phyloP scores from a whole-genome alignment of 306 rosid genomes.

The Lathyrus aphaca region DNA sequence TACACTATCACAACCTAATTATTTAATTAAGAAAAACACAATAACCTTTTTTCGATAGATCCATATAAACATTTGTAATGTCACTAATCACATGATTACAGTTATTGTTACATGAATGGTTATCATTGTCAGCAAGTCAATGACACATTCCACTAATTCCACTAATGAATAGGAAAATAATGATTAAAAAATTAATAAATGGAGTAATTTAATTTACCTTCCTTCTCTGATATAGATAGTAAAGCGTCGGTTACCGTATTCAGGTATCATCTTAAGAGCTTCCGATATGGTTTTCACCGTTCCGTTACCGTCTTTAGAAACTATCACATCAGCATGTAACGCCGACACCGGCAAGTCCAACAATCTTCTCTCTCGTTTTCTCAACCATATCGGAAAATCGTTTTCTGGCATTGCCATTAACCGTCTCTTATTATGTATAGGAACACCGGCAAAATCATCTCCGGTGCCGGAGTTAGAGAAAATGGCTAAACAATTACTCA shows the following conservation, averaged over 20 bases:
- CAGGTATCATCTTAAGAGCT: conserved; percentile 80
- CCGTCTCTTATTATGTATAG: conserved; percentile 65
- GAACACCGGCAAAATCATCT: conserved; percentile 79
- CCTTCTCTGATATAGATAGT: conserved; percentile 86
- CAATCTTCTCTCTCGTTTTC: conserved; percentile 60
- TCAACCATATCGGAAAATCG: conserved; percentile 74
- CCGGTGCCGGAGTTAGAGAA: conserved; percentile 46
- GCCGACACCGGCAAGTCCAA: conserved; percentile 55
- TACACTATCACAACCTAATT: not conserved
- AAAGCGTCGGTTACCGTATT: conserved; percentile 55
- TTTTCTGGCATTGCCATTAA: conserved; percentile 50
- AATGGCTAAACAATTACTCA: conserved; percentile 83
- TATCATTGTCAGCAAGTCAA: conserved; percentile 42
- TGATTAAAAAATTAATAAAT: not conserved
- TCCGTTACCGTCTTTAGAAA: conserved; percentile 74
- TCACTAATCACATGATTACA: conserved; percentile 40
- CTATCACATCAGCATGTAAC: conserved; percentile 72
- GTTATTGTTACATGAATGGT: conserved; percentile 29
- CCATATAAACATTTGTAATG: not conserved
- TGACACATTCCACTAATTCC: conserved; percentile 23
- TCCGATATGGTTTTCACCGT: conserved; percentile 63
- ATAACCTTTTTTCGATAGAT: not conserved
- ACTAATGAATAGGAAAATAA: not conserved
- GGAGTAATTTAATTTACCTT: conserved; percentile 60
- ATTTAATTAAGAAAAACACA: not conserved